phyloP scores from a whole-genome alignment of 1,284 basidiomycete species.

The Meira nashicola region DNA sequence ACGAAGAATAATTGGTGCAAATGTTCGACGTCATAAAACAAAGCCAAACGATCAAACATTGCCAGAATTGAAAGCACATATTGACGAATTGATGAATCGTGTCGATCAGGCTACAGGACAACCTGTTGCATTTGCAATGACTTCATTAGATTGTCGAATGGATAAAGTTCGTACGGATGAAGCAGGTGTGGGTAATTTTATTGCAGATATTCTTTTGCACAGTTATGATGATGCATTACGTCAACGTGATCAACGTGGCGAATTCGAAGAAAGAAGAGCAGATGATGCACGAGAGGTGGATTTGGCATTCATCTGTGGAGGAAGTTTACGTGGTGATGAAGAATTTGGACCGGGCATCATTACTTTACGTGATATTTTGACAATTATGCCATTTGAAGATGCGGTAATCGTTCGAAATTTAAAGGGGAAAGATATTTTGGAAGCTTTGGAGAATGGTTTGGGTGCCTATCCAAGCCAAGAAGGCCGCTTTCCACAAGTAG shows the following conservation, averaged over 20 bases:
- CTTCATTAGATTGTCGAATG: slow-evolving; percentile 71
- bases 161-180: slow-evolving; percentile 67
- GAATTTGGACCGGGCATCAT: slow-evolving; percentile 7
- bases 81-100: slow-evolving; percentile 66
- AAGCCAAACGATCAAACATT: slow-evolving; percentile 64
- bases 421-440: slow-evolving; percentile 76
- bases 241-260: slow-evolving; percentile 57
- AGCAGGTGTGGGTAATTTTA: slow-evolving; percentile 79
- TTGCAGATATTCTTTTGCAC: slow-evolving; percentile 78
- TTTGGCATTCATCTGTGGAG: slow-evolving; percentile 29
- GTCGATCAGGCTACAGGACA: slow-evolving; percentile 65
- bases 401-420: slow-evolving; percentile 72
- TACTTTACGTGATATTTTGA: slow-evolving; percentile 75
- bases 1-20: slow-evolving; percentile 59
- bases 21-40: slow-evolving; percentile 65
- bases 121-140: slow-evolving; percentile 65
- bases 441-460: slow-evolving; percentile 70
- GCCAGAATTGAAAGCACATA: slow-evolving; percentile 61
- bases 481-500: slow-evolving; percentile 82
- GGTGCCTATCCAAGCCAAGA: slow-evolving; percentile 82
- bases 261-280: slow-evolving; percentile 19
- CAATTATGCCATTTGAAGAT: slow-evolving; percentile 85
- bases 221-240: slow-evolving; percentile 76
- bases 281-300: slow-evolving; percentile 27
- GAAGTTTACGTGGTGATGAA: slow-evolving; percentile 10